Evolutionary conservation across 108 stramenopile genomes (phyloP), one percentile per base, ranked within the genome.

Genomic region (Mayamaea pseudoterrestris): DNA sequence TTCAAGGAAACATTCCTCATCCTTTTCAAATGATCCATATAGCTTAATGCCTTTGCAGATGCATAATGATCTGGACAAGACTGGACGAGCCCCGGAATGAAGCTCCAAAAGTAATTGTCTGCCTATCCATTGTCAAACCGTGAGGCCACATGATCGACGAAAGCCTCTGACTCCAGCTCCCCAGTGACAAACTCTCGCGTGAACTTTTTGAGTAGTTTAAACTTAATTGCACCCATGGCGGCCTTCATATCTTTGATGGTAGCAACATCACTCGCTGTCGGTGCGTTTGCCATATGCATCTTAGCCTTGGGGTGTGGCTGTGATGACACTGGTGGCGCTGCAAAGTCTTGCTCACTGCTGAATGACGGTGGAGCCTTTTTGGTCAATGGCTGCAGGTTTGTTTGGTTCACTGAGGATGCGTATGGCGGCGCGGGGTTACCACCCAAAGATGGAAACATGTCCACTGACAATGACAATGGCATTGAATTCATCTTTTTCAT

Each of bases 171-270:
- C 11, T 53, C 35, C 3, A 74, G 44, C 4, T 27, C 25, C 2
- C 63, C 80, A 32, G 83, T 78, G 50, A 86, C 78, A 11, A 71
- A 63, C 43, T 72, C 74, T 35, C 43, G 55, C 5, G 90, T 92
- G 20, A 80, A 27, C 7, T 54, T 40, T 47, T 86, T 92, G 1
- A 92, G 64, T 31, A 70, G 64, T 57, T 92, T 92, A 65, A 74
- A 92, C 27, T 69, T 73, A 7, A 58, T 61, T 9, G 65, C 50
- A 3, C 90, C 83, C 12, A 92, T 56, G 9, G 63, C 29, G 13
- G 61, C 58, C 49, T 92, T 87, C 59, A 92, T 62, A 36, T 69
- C 67, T 53, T 82, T 73, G 2, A 85, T 44, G 0, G 75, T 68
- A 0, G 53, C 14, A 1, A 36, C 24, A 14, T 16, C 8, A 0